Base-by-base conservation (phyloP, 345 rosid genomes). In the Melaleuca alternifolia region DNA sequence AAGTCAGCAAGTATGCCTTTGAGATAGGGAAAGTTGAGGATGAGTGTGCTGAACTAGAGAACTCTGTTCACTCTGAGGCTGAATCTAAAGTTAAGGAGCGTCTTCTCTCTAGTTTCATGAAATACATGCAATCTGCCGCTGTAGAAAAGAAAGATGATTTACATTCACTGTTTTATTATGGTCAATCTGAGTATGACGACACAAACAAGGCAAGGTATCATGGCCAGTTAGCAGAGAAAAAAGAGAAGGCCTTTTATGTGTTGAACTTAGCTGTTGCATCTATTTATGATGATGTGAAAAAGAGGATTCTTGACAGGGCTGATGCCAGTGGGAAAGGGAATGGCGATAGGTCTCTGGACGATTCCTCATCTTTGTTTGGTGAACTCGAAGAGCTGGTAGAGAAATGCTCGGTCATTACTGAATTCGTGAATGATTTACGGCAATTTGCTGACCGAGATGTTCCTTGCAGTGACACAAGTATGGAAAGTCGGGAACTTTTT, bases 371-470 rank as follows among this genome's bases (percentile, higher is more conserved):
- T 84, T 84, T 90, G 65, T 91, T 92, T 90, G 86, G 91, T 89
- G 91, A 85, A 88, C 91, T 95, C 83, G 97, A 94, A 88, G 96
- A 91, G 92, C 99, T 93, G 88, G 94, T 95, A 86, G 98, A 95
- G 89, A 96, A 91, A 92, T 94, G 96, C 88, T 75, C 91, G 16
- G 91, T 95, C 84, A 85, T 96, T 61, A 89, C 90, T 85, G 96
- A 89, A 75, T 91, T 95, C 90, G 88, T 94, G 85, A 82, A 88
- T 85, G 96, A 96, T 91, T 91, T 94, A 83, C 89, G 85, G 88
- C 89, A 91, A 86, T 87, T 91, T 59, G 88, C 93, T 89, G 91
- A 89, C 44, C 86, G 86, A 87, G 94, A 92, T 71, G 85, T 89
- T 37, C 88, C 89, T 83, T 83, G 82, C 84, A 59, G 79, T 52